Evolutionary conservation across 2,329 filamentous ascomycete species (phyloP).

Genomic region (Akanthomyces dipterigenus): DNA sequence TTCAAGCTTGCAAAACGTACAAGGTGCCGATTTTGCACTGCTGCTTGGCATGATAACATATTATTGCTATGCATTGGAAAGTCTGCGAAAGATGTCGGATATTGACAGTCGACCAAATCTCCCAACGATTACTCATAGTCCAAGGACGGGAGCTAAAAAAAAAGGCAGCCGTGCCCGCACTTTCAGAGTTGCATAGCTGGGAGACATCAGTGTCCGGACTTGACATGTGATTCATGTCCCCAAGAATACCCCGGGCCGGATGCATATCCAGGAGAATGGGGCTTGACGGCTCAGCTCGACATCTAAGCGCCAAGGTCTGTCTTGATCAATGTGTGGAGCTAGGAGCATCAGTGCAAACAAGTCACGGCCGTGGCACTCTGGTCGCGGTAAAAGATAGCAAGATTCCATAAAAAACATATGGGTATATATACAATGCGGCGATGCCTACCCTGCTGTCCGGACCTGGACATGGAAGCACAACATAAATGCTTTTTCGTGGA

Average conservation of each 20-base stretch:
- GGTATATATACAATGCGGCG: conserved; percentile 47
- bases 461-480: conserved; percentile 17
- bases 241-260: background rate
- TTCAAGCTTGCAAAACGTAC: too few relatives aligned
- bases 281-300: background rate
- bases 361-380: background rate
- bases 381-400: conserved; percentile 12
- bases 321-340: background rate
- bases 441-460: conserved; percentile 49
- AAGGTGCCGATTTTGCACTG: too few relatives aligned
- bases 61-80: too few relatives aligned
- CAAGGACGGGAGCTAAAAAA: too few relatives aligned
- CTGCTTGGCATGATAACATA: too few relatives aligned
- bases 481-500: background rate
- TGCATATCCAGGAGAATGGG: background rate
- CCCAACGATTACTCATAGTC: too few relatives aligned
- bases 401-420: conserved; percentile 35
- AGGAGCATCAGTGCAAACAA: conserved; percentile 2
- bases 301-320: background rate
- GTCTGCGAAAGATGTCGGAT: too few relatives aligned
- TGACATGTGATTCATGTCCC: background rate
- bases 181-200: background rate
- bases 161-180: too few relatives aligned
- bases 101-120: too few relatives aligned
- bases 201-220: background rate